Evolutionary conservation across 2,329 filamentous ascomycete genomes (phyloP).

Genomic region (Fusarium marasasianum): DNA sequence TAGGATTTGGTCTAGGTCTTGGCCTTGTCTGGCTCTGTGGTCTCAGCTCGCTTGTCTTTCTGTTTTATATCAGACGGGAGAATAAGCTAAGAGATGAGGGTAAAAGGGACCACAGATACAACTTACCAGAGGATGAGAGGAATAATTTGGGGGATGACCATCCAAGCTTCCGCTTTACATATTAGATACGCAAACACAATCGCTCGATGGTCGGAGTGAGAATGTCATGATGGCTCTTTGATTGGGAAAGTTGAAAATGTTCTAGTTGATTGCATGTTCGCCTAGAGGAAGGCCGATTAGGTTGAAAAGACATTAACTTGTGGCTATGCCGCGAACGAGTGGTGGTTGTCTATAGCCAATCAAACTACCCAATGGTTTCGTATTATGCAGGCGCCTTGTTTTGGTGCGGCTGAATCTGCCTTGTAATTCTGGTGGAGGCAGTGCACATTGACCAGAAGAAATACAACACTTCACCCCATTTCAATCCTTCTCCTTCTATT

Average conservation of each 20-base stretch:
- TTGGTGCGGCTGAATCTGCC: not conserved
- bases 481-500: not conserved
- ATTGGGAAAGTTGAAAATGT: too few species aligned
- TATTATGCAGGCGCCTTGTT: not conserved
- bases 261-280: not conserved
- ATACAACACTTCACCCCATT: not conserved
- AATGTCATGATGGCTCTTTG: too few species aligned
- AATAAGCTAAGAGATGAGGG: not conserved
- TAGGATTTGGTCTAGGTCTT: not conserved
- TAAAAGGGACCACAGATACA: not conserved
- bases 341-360: not conserved
- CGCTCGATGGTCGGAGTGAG: not conserved
- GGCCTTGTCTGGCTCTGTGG: not conserved
- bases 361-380: not conserved
- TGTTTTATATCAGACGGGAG: not conserved
- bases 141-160: not conserved
- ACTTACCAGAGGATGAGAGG: not conserved
- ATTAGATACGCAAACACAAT: not conserved
- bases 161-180: not conserved
- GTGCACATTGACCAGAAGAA: not conserved
- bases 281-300: not conserved
- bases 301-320: not conserved
- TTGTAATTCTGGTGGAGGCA: not conserved
- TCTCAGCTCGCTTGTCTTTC: not conserved
- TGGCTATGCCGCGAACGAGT: not conserved